Percentiles rank a stretch among this genome's conserved stretches.
Evolutionary conservation across 2,329 filamentous ascomycete genomes (phyloP).

Genomic region (Sporothrix brunneoviolacea): DNA sequence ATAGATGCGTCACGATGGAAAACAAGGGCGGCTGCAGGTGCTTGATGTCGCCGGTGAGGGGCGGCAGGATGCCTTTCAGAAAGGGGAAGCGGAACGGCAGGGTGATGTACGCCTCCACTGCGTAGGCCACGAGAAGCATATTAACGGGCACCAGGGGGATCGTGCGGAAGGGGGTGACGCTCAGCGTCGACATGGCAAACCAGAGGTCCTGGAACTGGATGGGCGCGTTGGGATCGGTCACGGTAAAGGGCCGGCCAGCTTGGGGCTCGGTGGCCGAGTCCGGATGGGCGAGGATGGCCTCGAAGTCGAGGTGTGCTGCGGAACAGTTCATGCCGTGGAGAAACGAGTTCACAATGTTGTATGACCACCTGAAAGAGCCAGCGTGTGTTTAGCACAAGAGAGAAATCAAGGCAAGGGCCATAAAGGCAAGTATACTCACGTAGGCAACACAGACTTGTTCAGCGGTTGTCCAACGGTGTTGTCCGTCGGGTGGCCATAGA

Average conservation of each 20-base stretch:
- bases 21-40: conserved; percentile 35
- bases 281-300: conserved; percentile 30
- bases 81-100: conserved; percentile 25
- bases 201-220: conserved; percentile 34
- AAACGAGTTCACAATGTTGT: conserved; percentile 34
- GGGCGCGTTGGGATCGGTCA: conserved; percentile 37
- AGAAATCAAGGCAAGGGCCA: no score
- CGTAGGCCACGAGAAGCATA: conserved; percentile 31
- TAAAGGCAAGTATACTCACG: no score
- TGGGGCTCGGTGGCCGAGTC: conserved; percentile 21
- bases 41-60: conserved; percentile 27
- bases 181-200: conserved; percentile 27
- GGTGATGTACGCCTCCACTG: conserved; percentile 31
- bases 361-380: no score
- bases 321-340: conserved; percentile 37
- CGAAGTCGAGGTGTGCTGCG: conserved; percentile 35
- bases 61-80: conserved; percentile 25
- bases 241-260: conserved; percentile 34
- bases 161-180: conserved; percentile 29
- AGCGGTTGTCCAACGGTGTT: conserved; percentile 39
- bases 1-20: conserved; percentile 34
- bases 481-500: conserved; percentile 46
- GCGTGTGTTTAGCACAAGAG: no score
- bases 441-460: conserved; percentile 30
- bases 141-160: conserved; percentile 27